Percentiles rank a stretch among this genome's conserved stretches.
phyloP scores from a whole-genome alignment of 179 eudicot genomes.

The Patellifolia procumbens region DNA sequence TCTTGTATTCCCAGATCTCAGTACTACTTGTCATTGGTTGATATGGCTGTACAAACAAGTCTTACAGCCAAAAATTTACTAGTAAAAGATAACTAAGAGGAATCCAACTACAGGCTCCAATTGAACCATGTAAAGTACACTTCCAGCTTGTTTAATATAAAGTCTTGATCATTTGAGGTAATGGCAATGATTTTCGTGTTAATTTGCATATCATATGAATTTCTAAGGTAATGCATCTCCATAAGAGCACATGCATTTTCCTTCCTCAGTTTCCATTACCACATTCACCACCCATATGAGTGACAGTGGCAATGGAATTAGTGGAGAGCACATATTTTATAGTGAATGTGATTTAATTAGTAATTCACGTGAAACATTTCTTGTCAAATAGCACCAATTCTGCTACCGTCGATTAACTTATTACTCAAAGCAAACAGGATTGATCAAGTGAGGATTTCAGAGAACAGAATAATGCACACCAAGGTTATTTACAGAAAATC shows the following conservation, averaged over 20 bases:
- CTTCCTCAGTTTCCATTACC: not conserved
- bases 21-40: not conserved
- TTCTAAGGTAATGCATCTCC: not conserved
- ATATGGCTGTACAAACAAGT: not conserved
- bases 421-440: not conserved
- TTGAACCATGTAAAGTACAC: not conserved
- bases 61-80: not conserved
- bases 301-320: not conserved
- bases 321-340: not conserved
- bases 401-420: not conserved
- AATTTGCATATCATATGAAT: not conserved
- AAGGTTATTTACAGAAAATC: not conserved
- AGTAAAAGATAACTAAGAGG: not conserved
- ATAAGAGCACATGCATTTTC: not conserved
- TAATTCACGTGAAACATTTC: not conserved
- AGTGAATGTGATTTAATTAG: not conserved
- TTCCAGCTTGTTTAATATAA: not conserved
- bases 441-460: not conserved
- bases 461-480: not conserved
- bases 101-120: not conserved
- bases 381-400: not conserved
- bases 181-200: not conserved
- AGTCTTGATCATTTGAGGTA: not conserved
- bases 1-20: not conserved
- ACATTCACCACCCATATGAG: not conserved